Evolutionary conservation across 768 basidiomycete species (phyloP), one percentile per base, ranked within the genome.

Genomic region (Tricholoma sp.): DNA sequence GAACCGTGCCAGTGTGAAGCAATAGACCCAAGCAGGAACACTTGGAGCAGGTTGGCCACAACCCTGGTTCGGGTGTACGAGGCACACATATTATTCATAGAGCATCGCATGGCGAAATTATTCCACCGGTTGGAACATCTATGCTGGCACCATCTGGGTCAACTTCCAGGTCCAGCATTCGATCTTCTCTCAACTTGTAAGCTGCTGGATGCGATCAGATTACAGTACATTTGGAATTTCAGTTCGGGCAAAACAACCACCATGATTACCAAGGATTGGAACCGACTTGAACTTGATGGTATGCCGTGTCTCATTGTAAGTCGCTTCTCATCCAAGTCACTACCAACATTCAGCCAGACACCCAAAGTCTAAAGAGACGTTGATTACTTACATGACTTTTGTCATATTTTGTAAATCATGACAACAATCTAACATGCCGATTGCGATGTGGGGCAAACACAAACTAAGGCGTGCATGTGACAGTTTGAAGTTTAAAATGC

Each of bases 161-260:
- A 14, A 1, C 53, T 19, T 10, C 54, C 54, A 18, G 0, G 10
- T 18, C 45, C 5, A 7, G 35, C n/a, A 49, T 46, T 19, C 45
- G 24, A 1, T 47, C 31, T n/a, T 55, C 54, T 19, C 53, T 55
- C 8, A 54, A n/a, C 3, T 18, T 56, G 24, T 56, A 41, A 27
- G 50, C 61, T 21, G 12, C 57, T 57, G 52, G 32, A 22, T 16
- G 59, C 52, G 27, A 55, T 54, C 22, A 55, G 8, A 39, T 27
- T 55, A 34, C 29, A 29, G 55, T 18, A 60, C 37, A 34, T 61
- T 11, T 56, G 59, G 34, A 60, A 56, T 21, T 61, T 57, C 6
- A 61, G 64, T 35, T 57, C 59, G 6, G 67, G 64, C 5, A 64
- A 65, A 54, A 58, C 63, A 9, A 65, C 57, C 21, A 65, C 53